phyloP scores from a whole-genome alignment of 805 yeast genomes.

The Pichia nanzhaoensis region DNA sequence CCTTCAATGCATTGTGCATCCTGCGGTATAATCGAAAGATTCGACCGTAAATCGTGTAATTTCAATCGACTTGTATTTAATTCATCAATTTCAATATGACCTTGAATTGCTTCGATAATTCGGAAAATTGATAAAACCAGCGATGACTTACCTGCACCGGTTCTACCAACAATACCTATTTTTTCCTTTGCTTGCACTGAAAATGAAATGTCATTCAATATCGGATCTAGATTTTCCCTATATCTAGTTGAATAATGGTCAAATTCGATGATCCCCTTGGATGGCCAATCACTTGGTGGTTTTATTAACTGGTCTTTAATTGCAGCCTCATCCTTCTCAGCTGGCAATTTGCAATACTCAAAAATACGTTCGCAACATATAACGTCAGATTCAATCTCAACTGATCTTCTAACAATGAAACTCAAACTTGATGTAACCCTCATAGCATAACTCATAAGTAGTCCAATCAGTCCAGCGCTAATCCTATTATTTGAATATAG shows the following conservation, averaged over 20 bases:
- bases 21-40: slow-evolving; percentile 60
- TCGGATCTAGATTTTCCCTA: slow-evolving; percentile 53
- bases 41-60: slow-evolving; percentile 47
- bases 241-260: slow-evolving; percentile 51
- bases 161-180: slow-evolving; percentile 69
- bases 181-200: slow-evolving; percentile 50
- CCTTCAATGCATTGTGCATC: slow-evolving; percentile 65
- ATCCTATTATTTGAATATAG: slow-evolving; percentile 37
- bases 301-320: slow-evolving; percentile 27
- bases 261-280: slow-evolving; percentile 42
- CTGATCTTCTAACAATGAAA: slow-evolving; percentile 53
- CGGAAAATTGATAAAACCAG: slow-evolving; percentile 56
- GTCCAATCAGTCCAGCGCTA: slow-evolving; percentile 55
- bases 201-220: slow-evolving; percentile 42
- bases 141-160: slow-evolving; percentile 72
- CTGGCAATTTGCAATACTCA: slow-evolving; percentile 70
- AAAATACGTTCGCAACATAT: slow-evolving; percentile 89
- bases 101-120: slow-evolving; percentile 49
- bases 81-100: slow-evolving; percentile 50
- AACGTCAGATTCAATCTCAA: slow-evolving; percentile 55
- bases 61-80: slow-evolving; percentile 46
- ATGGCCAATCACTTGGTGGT: slow-evolving; percentile 50
- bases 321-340: slow-evolving; percentile 66
- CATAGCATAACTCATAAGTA: slow-evolving; percentile 57
- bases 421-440: slow-evolving; percentile 48